Conservation (phyloP, 257 asterid species). For the Coffea canephora region DNA sequence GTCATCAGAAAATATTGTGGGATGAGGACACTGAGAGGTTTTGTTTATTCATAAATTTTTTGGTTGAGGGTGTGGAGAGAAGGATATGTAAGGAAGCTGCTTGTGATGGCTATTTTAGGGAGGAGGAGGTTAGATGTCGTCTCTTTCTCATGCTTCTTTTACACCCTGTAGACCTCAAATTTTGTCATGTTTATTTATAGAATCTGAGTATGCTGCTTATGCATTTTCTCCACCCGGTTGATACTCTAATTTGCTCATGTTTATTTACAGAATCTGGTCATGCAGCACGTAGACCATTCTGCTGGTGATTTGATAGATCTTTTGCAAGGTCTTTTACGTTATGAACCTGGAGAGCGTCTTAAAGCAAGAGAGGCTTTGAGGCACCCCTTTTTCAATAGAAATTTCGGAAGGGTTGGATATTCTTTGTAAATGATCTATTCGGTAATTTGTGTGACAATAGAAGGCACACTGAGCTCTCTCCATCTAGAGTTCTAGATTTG, state of each 20-base stretch:
- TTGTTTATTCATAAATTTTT: no score
- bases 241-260: not conserved
- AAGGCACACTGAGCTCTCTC: conserved; percentile 3
- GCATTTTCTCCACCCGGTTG: not conserved
- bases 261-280: conserved; percentile 49
- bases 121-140: no score
- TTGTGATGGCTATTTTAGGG: no score
- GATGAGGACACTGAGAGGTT: no score
- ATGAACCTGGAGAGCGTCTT: conserved; percentile 67
- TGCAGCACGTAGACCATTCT: conserved; percentile 92
- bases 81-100: no score
- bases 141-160: no score
- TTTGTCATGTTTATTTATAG: no score
- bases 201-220: no score
- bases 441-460: not conserved
- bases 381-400: conserved; percentile 73
- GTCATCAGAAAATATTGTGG: no score
- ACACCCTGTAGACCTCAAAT: no score
- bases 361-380: conserved; percentile 71
- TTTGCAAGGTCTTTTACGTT: conserved; percentile 74
- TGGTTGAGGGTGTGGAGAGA: no score
- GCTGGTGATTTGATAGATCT: conserved; percentile 82
- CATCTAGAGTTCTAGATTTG: conserved; percentile 2
- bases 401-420: conserved; percentile 54
- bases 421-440: conserved; percentile 35